Evolutionary conservation across 345 rosid genomes (phyloP).

Genomic region (Pistacia vera): DNA sequence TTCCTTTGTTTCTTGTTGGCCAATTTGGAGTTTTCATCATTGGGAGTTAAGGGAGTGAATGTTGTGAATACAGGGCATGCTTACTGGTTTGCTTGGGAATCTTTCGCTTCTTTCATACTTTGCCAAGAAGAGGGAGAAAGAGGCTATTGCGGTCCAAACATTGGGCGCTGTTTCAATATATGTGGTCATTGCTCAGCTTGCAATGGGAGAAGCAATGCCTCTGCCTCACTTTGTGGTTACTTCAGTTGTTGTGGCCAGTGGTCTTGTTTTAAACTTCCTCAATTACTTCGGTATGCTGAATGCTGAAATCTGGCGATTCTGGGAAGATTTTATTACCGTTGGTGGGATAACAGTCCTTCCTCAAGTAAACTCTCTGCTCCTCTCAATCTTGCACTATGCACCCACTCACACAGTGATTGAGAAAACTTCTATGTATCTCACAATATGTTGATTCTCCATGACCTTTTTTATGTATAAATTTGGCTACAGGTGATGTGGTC

Average conservation of each 20-base stretch:
- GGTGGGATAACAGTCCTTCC: constrained; percentile 83
- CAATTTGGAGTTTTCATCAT: neutral
- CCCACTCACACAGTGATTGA: neutral
- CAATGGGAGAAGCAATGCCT: constrained; percentile 88
- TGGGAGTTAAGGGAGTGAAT: constrained; percentile 9
- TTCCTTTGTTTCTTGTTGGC: neutral
- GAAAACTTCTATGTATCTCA: neutral
- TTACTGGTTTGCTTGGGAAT: constrained; percentile 87
- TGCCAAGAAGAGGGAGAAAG: constrained; percentile 75
- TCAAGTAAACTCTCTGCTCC: constrained; percentile 49
- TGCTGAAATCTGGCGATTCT: constrained; percentile 55
- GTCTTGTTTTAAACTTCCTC: constrained; percentile 61
- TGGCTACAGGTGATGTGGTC: constrained; percentile 85
- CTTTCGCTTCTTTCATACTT: constrained; percentile 86
- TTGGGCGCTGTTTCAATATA: constrained; percentile 68
- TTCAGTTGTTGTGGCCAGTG: constrained; percentile 58
- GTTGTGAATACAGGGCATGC: constrained; percentile 70
- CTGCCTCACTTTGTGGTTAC: constrained; percentile 49
- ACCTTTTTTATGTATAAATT: neutral
- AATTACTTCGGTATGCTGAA: constrained; percentile 57
- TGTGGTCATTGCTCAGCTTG: constrained; percentile 73
- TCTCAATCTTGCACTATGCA: neutral
- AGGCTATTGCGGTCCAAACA: constrained; percentile 78
- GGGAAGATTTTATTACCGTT: constrained; percentile 87
- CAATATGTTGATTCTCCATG: neutral